Percentiles rank a stretch among this genome's conserved stretches.
Evolutionary conservation across 208 protist genomes (phyloP).

Genomic region (Leishmania tarentolae): DNA sequence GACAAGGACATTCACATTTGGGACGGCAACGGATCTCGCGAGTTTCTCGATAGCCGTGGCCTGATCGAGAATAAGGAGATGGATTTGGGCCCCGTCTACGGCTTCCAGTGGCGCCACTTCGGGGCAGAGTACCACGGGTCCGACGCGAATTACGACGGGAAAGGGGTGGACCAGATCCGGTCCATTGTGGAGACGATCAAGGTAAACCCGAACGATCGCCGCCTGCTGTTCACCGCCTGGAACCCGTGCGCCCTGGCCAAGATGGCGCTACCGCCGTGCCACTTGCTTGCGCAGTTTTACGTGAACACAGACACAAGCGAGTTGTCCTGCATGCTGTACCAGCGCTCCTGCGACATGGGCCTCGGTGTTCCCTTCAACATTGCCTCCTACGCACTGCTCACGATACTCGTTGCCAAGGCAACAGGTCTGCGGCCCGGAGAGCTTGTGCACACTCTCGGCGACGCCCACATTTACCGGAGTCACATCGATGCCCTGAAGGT

Average conservation of each 20-base stretch:
- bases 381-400: slow-evolving; percentile 97
- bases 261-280: slow-evolving; percentile 99
- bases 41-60: slow-evolving; percentile 95
- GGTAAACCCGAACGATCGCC: slow-evolving; percentile 94
- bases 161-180: slow-evolving; percentile 97
- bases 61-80: slow-evolving; percentile 93
- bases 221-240: slow-evolving; percentile 98
- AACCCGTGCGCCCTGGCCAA: slow-evolving; percentile 94
- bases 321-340: slow-evolving; percentile 95
- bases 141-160: slow-evolving; percentile 91
- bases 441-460: slow-evolving; percentile 97
- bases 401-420: slow-evolving; percentile 92
- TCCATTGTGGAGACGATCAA: slow-evolving; percentile 91
- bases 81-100: slow-evolving; percentile 98
- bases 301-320: slow-evolving; percentile 89
- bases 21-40: slow-evolving; percentile 97
- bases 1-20: slow-evolving; percentile 97
- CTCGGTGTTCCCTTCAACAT: slow-evolving; percentile 99
- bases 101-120: slow-evolving; percentile 99
- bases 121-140: slow-evolving; percentile 92
- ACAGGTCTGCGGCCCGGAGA: slow-evolving; percentile 95
- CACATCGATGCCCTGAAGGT: slow-evolving; percentile 96
- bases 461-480: slow-evolving; percentile 98
- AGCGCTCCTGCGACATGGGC: slow-evolving; percentile 96
- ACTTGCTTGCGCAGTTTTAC: slow-evolving; percentile 98